Evolutionary conservation across 2,329 filamentous ascomycete species (phyloP).

Genomic region (Ramichloridium luteum): DNA sequence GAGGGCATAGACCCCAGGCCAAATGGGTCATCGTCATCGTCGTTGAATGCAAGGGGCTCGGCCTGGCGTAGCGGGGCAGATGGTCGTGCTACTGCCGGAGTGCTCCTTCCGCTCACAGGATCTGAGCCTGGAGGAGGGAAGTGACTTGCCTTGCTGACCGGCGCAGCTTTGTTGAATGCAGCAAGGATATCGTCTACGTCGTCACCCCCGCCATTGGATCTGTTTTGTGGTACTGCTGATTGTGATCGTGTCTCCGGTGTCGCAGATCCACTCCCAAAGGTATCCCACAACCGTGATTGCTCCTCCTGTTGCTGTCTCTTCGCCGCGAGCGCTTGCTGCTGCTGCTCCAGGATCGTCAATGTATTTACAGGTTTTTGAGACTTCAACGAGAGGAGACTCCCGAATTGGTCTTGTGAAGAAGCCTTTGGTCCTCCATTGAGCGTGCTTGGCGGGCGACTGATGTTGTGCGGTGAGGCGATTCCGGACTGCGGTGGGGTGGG

Average conservation of each 20-base stretch:
- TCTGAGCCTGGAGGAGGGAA: constrained; percentile 37
- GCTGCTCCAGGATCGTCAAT: constrained; percentile 53
- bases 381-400: constrained; percentile 57
- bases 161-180: constrained; percentile 47
- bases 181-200: constrained; percentile 49
- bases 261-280: constrained; percentile 55
- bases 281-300: constrained; percentile 56
- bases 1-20: constrained; percentile 45
- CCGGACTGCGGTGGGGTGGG: constrained; percentile 29
- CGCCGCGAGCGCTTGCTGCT: constrained; percentile 62
- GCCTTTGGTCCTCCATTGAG: constrained; percentile 39
- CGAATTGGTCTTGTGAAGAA: constrained; percentile 58
- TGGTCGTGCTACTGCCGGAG: constrained; percentile 20
- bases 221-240: constrained; percentile 9
- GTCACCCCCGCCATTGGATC: constrained; percentile 11
- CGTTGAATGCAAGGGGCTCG: constrained; percentile 14
- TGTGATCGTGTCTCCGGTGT: constrained; percentile 25
- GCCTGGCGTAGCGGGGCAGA: too few relatives aligned
- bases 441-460: constrained; percentile 30
- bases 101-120: constrained; percentile 29
- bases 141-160: constrained; percentile 47
- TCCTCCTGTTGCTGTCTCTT: constrained; percentile 67
- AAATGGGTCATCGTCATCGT: constrained; percentile 76
- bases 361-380: constrained; percentile 52
- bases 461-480: constrained; percentile 16